Percentiles rank a stretch among this genome's conserved stretches.
These are phyloP conservation scores for Craspedostauros australis DNA, from an alignment of 108 stramenopile species.

Conservation along the genomic window DNA sequence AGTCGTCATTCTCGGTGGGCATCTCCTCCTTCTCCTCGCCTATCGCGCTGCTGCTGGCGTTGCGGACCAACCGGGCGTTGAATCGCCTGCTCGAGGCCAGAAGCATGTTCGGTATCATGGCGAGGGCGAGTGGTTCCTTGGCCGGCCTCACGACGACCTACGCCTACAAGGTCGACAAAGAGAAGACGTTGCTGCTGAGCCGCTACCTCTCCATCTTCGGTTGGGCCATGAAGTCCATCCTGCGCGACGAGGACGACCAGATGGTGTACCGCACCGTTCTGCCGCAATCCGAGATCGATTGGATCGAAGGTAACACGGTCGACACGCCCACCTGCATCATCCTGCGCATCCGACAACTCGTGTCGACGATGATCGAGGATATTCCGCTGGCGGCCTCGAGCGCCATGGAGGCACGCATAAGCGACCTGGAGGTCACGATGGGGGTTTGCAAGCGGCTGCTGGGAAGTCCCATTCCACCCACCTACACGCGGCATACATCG, in stretches of 20 bases:
- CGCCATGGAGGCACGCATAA: constrained; percentile 18
- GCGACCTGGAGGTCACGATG: constrained; percentile 17
- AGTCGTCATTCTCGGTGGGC: constrained; percentile 7
- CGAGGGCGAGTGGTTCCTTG: constrained; percentile 4
- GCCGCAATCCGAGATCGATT: constrained; percentile 18
- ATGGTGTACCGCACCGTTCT: constrained; percentile 13
- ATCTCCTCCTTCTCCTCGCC: constrained; percentile 22
- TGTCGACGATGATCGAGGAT: constrained; percentile 3
- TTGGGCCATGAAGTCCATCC: constrained; percentile 26
- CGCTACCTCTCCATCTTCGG: constrained; percentile 26
- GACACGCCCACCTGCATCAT: constrained; percentile 19
- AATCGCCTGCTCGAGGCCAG: constrained; percentile 25
- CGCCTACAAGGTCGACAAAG: constrained; percentile 5
- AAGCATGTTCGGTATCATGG: constrained; percentile 12
- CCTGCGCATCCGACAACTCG: constrained; percentile 10
- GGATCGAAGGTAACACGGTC: constrained; percentile 6
- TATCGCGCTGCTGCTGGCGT: constrained; percentile 31
- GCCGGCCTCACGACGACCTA: constrained; percentile 19
- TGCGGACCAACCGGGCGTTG: constrained; percentile 27
- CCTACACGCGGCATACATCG: constrained; percentile 37
- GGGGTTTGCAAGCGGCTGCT: constrained; percentile 25
- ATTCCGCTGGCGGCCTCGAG: constrained; percentile 10
- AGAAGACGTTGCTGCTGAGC: constrained; percentile 16
- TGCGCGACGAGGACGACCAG: constrained; percentile 26
- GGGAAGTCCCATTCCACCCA: constrained; percentile 44